Evolutionary conservation across 176 grass and related monocot genomes (phyloP).

Genomic region (Canna indica): DNA sequence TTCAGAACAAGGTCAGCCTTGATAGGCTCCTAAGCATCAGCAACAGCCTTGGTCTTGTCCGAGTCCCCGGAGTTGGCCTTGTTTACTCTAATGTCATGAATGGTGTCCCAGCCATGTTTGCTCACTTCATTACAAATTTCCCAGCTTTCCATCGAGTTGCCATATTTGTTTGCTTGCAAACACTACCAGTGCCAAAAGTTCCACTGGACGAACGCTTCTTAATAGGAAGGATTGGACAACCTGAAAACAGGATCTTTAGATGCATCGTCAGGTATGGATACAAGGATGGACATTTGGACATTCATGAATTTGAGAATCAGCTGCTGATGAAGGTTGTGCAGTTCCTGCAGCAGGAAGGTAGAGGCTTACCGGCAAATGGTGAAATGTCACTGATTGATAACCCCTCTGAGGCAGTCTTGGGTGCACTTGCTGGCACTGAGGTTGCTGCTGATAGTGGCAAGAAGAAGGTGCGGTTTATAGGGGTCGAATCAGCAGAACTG

Average conservation of each 20-base stretch:
- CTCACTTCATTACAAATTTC: conserved; percentile 94
- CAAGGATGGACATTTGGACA: conserved; percentile 58
- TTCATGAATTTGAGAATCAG: conserved; percentile 68
- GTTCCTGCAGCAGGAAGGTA: conserved; percentile 45
- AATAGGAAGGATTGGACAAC: conserved; percentile 46
- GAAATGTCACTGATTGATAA: conserved; percentile 40
- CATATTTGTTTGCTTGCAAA: conserved; percentile 69
- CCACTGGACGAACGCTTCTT: conserved; percentile 42
- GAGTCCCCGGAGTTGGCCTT: conserved; percentile 64
- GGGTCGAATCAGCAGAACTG: conserved; percentile 12
- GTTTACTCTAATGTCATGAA: conserved; percentile 43
- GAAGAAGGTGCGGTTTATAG: conserved; percentile 45
- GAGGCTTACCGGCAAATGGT: conserved; percentile 3
- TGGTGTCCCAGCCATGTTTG: conserved; percentile 72
- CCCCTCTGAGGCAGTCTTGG: conserved; percentile 6
- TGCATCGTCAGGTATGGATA: conserved; percentile 70
- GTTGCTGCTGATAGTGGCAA: conserved; percentile 14
- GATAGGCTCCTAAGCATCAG: conserved; percentile 46
- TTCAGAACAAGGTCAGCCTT: conserved; percentile 70
- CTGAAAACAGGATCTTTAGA: conserved; percentile 40
- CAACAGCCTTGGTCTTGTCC: conserved; percentile 55
- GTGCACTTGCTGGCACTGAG: conserved; percentile 20
- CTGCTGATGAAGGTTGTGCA: conserved; percentile 70
- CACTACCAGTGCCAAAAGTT: conserved; percentile 67
- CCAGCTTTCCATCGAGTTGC: conserved; percentile 79